These are phyloP conservation scores for Alternaria sp. DNA, from an alignment of 2,329 filamentous ascomycete genomes.

Conservation along the genomic window DNA sequence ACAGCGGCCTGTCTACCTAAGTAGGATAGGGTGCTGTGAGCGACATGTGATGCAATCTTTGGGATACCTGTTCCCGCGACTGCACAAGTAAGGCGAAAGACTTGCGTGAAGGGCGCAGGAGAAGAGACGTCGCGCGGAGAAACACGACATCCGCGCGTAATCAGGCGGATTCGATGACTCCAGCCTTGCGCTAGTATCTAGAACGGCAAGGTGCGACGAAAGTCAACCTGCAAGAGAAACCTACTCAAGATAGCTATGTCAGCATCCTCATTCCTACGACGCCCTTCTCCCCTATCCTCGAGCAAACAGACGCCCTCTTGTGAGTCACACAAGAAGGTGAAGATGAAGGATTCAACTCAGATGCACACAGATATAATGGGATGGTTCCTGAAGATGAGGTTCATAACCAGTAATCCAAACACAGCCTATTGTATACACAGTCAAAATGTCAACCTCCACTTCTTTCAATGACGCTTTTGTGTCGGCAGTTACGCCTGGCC, in stretches of 20 bases:
- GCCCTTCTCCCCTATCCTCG: neutral
- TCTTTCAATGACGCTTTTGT: constrained; percentile 14
- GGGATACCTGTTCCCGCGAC: neutral
- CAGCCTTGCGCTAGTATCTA: neutral
- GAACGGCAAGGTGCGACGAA: neutral
- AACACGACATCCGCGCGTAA: neutral
- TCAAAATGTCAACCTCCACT: constrained; percentile 6
- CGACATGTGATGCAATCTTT: neutral
- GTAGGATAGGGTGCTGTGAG: neutral
- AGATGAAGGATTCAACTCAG: neutral
- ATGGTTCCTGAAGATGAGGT: neutral
- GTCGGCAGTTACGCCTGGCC: neutral
- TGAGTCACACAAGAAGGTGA: neutral
- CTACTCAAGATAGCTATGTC: neutral
- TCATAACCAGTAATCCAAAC: neutral
- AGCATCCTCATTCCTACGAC: neutral
- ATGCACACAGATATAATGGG: neutral
- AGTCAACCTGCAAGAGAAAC: neutral
- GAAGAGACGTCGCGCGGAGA: neutral
- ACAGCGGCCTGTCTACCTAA: neutral
- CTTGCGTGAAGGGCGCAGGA: neutral
- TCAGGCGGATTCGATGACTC: neutral
- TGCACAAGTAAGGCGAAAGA: neutral
- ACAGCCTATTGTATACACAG: neutral
- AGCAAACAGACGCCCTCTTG: neutral